Percentiles rank a stretch among this genome's conserved stretches.
Evolutionary conservation across 805 yeast genomes (phyloP).

Genomic region (Yamadazyma olivae): DNA sequence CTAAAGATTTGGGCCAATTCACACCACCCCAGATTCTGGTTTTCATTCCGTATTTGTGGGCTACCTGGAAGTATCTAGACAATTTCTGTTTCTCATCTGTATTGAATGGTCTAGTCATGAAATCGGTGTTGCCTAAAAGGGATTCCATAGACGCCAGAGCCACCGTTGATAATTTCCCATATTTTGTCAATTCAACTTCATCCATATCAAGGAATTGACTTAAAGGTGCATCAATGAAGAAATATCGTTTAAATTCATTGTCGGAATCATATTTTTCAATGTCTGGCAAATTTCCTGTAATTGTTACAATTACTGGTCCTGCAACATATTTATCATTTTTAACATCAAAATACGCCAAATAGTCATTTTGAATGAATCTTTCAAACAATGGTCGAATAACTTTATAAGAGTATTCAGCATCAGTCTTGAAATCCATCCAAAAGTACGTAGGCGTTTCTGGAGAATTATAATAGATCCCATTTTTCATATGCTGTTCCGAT

Average conservation of each 20-base stretch:
- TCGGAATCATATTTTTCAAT: no score
- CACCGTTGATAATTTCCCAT: slow-evolving; percentile 28
- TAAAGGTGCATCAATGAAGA: slow-evolving; percentile 56
- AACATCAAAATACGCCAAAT: slow-evolving; percentile 48
- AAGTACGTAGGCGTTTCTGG: slow-evolving; percentile 53
- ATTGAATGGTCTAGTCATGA: slow-evolving; percentile 20
- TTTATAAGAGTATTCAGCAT: slow-evolving; percentile 47
- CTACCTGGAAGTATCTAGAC: slow-evolving; percentile 27
- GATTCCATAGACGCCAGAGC: slow-evolving; percentile 43
- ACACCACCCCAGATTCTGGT: slow-evolving; percentile 75
- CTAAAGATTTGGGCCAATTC: slow-evolving; percentile 53
- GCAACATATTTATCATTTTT: slow-evolving; percentile 26
- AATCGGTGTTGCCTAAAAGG: slow-evolving; percentile 22
- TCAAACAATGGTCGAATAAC: slow-evolving; percentile 43
- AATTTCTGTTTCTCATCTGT: slow-evolving; percentile 27
- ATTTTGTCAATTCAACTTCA: slow-evolving; percentile 20
- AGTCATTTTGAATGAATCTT: slow-evolving; percentile 46
- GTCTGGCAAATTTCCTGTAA: slow-evolving; percentile 64
- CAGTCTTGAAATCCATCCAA: slow-evolving; percentile 62
- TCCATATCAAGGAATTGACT: slow-evolving; percentile 20
- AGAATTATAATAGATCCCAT: slow-evolving; percentile 39
- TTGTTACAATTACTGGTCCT: slow-evolving; percentile 60
- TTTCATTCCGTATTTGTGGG: slow-evolving; percentile 50
- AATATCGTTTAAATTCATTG: slow-evolving; percentile 24
- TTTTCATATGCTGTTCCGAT: slow-evolving; percentile 10